phyloP scores from a whole-genome alignment of 306 rosid genomes.

The Lablab purpureus region DNA sequence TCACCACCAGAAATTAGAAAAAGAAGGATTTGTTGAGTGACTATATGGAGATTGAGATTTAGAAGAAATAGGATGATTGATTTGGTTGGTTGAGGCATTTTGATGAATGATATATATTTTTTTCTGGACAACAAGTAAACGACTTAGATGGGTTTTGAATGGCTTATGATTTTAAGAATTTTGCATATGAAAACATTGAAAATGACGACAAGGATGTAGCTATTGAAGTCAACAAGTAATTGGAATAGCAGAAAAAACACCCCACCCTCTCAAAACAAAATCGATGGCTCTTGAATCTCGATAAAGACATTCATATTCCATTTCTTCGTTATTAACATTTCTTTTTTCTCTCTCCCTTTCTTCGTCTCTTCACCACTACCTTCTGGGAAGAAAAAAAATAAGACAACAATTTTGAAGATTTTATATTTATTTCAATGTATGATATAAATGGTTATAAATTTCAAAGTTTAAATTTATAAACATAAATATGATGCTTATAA shows the following conservation, averaged over 20 bases:
- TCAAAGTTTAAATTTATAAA: too few species aligned
- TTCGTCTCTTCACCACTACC: not conserved
- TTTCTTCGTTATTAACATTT: not conserved
- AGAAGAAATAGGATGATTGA: conserved; percentile 3
- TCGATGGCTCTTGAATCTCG: conserved; percentile 42
- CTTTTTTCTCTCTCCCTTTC: not conserved
- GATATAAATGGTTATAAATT: too few species aligned
- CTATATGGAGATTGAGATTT: conserved; percentile 1
- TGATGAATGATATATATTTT: too few species aligned
- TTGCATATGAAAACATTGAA: not conserved
- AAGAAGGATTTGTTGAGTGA: not conserved
- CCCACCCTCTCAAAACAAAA: not conserved
- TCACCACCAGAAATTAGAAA: not conserved
- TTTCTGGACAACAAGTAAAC: conserved; percentile 33
- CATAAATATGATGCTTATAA: too few species aligned
- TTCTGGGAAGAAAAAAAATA: not conserved
- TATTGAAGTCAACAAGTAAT: not conserved
- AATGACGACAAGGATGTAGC: conserved; percentile 23
- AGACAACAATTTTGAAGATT: too few species aligned
- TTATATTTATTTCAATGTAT: too few species aligned
- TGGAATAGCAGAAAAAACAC: conserved; percentile 8
- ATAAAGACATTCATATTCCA: conserved; percentile 43
- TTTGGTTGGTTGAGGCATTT: not conserved
- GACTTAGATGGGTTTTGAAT: conserved; percentile 39
- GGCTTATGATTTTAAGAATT: conserved; percentile 37